Evolutionary conservation across 345 rosid genomes (phyloP), one percentile per base, ranked within the genome.

Genomic region (Arabidopsis arenosa): DNA sequence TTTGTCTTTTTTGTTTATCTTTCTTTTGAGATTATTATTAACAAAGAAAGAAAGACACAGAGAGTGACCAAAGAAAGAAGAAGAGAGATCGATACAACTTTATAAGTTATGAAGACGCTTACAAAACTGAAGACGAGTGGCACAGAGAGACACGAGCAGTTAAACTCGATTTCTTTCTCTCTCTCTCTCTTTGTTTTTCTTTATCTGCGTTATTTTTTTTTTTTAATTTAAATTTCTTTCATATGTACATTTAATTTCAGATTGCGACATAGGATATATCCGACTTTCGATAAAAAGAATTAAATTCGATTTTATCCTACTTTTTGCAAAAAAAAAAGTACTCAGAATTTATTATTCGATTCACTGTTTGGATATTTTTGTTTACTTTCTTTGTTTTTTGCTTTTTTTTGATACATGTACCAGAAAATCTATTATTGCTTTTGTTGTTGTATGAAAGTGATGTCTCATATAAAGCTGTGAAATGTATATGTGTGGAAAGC

Each of bases 91-190:
- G 56, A 68, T 43, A n/a, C 9, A 15, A 55, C 30, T 73, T 49
- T 5, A 15, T 39, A 67, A 60, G 74, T 59, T 21, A 32, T 44
- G 73, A 58, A 59, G 73, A 51, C 14, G 79, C 68, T 75, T 68
- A 75, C 74, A 67, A 75, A 67, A 67, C 79, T 75, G 63, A 75
- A 75, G 68, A 58, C 18, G 61, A 63, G 75, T 68, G 80, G 75
- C 45, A 63, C 21, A 77, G 76, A 70, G 75, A 63, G 17, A 74
- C 33, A 15, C 17, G 14, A 65, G 72, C 59, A 74, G 59, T 47
- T 65, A 65, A 74, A 65, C 66, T 44, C 72, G 59, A 63, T 69
- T 21, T 52, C 1, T 60, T 43, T 61, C 2, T 43, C 23, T 51
- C 14, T 67, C 26, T 37, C 3, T 21, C 6, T 13, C 13, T 21